Evolutionary conservation across 2,329 filamentous ascomycete genomes (phyloP).

Genomic region (Davidsoniella eucalypti): DNA sequence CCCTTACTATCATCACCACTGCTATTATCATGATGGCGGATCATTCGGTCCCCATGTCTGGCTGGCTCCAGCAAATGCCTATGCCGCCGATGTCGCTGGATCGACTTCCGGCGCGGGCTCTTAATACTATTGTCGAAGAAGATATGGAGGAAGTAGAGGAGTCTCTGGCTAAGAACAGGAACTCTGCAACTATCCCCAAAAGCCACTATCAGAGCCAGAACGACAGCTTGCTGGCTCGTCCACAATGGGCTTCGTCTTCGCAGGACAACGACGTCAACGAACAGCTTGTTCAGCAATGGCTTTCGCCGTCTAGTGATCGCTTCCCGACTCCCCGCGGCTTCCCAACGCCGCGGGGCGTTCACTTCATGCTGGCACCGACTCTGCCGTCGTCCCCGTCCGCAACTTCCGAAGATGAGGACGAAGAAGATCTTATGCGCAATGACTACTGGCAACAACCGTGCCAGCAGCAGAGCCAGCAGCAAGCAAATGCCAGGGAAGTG

Average conservation of each 20-base stretch:
- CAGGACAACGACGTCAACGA: conserved; percentile 19
- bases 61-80: neutral
- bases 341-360: conserved; percentile 51
- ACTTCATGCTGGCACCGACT: conserved; percentile 47
- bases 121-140: conserved; percentile 53
- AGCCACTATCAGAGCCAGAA: neutral
- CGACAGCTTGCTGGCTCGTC: neutral
- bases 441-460: conserved; percentile 16
- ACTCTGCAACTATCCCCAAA: neutral
- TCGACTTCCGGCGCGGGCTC: conserved; percentile 31
- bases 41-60: too few relatives aligned
- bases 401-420: conserved; percentile 29
- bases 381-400: conserved; percentile 45
- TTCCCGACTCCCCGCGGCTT: conserved; percentile 39
- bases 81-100: conserved; percentile 33
- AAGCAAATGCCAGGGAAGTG: too few relatives aligned
- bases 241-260: conserved; percentile 4
- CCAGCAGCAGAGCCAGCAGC: too few relatives aligned
- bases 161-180: too few relatives aligned
- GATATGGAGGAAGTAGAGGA: conserved; percentile 16
- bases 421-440: conserved; percentile 14
- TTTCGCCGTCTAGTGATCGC: conserved; percentile 43
- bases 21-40: neutral
- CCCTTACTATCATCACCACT: neutral
- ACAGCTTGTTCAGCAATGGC: conserved; percentile 40